Evolutionary conservation across 2,329 filamentous ascomycete species (phyloP), one percentile per base, ranked within the genome.

Genomic region (Bipolaris zeicola): DNA sequence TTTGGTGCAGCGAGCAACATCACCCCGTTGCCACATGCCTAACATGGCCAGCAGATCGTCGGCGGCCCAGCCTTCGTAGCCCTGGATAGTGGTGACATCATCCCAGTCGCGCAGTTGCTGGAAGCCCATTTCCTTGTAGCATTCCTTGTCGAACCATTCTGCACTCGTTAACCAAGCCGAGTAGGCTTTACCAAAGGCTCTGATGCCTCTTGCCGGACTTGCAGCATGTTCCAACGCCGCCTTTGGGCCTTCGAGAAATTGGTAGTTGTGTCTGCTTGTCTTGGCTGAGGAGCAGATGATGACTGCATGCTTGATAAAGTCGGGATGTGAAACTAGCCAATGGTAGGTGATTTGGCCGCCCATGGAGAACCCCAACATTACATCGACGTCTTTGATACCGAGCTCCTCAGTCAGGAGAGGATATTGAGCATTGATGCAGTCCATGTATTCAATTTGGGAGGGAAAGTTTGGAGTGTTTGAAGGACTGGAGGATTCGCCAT

Each of bases 361-460:
- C 83, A 86, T 84, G 45, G 80, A 83, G 77, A 84, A 85, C 1
- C 83, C 83, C 2, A 85, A 65, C 31, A 84, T 80, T 8, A 79
- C 77, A 13, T 80, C 76, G 0, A 83, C 73, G 34, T 77, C 71
- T 11, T 65, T 63, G 13, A 85, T 69, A 1, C 77, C 76, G 0
- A 85, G 73, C 3, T 71, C 65, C 42, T 78, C 58, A 5, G 60
- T 65, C 0, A 76, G 76, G 1, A 85, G 76, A 0, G 69, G 64
- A 50, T 83, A 67, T 64, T 85, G 83, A 0, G 82, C 78, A 0
- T 71, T 72, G n/a, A 85, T 78, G 58, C 83, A 83, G 63, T 85
- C 83, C 58, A 76, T 75, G 60, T 84, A 80, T 16, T 68, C 64
- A 0, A 79, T 76, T 11, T 79, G 64, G 20, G 73, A 60, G 0